These are phyloP conservation scores for Fusarium multiceps DNA, from an alignment of 2,329 filamentous ascomycete genomes.

Conservation along the genomic window DNA sequence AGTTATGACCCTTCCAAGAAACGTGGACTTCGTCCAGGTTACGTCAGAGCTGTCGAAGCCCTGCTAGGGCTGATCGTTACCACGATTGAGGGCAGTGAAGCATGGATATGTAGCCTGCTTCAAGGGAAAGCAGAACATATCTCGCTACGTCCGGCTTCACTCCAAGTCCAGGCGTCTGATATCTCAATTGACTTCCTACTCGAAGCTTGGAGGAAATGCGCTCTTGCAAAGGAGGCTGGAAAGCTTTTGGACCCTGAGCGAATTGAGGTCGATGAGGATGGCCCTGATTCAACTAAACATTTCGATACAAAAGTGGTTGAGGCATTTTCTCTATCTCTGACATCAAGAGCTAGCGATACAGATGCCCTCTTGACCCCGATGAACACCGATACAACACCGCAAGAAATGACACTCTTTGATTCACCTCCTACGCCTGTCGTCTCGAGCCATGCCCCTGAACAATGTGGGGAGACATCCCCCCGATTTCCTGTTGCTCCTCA, in stretches of 20 bases:
- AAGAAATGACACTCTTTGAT: background rate
- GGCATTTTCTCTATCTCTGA: background rate
- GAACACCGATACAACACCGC: background rate
- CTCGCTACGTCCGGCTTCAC: accelerated
- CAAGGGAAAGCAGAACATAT: background rate
- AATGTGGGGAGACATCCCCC: accelerated
- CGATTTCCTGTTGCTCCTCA: accelerated
- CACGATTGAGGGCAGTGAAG: background rate
- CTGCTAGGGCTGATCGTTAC: background rate
- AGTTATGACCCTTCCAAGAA: conserved; percentile 20
- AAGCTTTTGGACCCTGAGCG: background rate
- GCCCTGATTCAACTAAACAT: background rate
- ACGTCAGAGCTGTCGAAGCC: conserved; percentile 16
- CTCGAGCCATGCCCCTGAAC: accelerated
- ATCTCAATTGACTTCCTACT: background rate
- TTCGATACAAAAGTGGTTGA: conserved; percentile 6
- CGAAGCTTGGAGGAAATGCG: conserved; percentile 13
- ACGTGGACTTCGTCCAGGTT: background rate
- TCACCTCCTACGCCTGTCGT: background rate
- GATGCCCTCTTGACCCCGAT: background rate
- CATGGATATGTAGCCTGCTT: background rate
- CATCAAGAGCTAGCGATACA: background rate
- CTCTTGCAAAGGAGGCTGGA: background rate
- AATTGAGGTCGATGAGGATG: background rate
- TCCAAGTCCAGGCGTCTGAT: accelerated